Evolutionary conservation across 306 rosid genomes (phyloP).

Genomic region (Benincasa hispida): DNA sequence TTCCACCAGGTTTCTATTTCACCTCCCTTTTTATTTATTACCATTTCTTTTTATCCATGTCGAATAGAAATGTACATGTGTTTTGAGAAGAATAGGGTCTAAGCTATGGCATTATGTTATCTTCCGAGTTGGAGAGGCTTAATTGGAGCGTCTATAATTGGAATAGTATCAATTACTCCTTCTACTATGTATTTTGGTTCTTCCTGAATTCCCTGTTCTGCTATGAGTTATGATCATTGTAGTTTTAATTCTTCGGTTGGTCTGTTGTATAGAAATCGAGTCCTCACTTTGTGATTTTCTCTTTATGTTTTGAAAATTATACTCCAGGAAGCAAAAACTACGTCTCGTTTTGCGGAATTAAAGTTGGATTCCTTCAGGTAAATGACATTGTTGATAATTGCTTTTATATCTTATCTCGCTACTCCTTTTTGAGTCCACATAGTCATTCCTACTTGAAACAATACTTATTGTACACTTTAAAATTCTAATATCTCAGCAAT

Average conservation of each 20-base stretch:
- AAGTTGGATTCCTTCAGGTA: conserved; percentile 27
- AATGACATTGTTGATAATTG: not conserved
- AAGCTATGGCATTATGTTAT: not conserved
- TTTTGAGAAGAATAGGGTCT: not conserved
- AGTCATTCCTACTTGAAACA: not conserved
- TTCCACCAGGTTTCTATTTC: conserved; percentile 34
- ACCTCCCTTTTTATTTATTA: not conserved
- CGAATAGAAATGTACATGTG: not conserved
- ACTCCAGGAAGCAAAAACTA: conserved; percentile 26
- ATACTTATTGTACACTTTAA: not conserved
- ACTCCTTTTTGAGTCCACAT: not conserved
- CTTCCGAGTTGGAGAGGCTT: not conserved
- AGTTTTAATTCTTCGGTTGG: not conserved
- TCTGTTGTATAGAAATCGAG: not conserved
- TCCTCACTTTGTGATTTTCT: not conserved
- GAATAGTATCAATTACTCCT: not conserved
- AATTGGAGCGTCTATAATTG: not conserved
- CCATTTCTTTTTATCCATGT: not conserved
- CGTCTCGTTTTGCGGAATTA: conserved; percentile 29
- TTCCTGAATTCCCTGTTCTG: not conserved
- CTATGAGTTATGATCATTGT: not conserved
- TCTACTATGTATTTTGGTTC: not conserved
- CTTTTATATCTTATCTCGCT: not conserved
- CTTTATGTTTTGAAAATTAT: not conserved
- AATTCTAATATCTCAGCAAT: conserved; percentile 4